Evolutionary conservation across 768 basidiomycete genomes (phyloP).

Genomic region (Candolleomyces aberdarensis): DNA sequence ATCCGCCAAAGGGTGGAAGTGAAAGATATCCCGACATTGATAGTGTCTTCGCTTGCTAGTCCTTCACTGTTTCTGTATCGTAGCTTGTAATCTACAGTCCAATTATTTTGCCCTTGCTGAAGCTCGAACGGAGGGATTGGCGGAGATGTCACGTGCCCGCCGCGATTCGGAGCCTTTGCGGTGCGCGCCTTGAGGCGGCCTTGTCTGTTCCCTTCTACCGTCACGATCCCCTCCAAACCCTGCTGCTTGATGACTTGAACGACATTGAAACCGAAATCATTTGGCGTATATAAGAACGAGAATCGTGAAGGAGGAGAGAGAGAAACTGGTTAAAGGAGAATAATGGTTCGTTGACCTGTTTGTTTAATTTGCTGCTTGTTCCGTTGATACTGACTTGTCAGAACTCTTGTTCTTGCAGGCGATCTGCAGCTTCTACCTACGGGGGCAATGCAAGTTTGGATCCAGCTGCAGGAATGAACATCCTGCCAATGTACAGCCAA

Average conservation of each 20-base stretch:
- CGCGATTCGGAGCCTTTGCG: too few species aligned
- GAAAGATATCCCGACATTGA: neutral
- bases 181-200: too few species aligned
- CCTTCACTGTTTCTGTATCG: neutral
- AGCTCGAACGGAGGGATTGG: too few species aligned
- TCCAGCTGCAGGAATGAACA: conserved; percentile 66
- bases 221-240: neutral
- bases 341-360: neutral
- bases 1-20: conserved; percentile 56
- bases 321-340: neutral
- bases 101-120: too few species aligned
- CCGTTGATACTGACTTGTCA: neutral
- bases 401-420: conserved; percentile 27
- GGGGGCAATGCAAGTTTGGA: conserved; percentile 67
- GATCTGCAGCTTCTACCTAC: conserved; percentile 60
- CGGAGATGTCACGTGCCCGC: too few species aligned
- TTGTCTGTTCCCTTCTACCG: neutral
- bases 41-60: neutral
- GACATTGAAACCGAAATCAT: neutral
- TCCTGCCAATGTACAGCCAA: conserved; percentile 34
- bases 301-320: neutral
- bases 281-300: too few species aligned
- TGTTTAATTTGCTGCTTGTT: neutral
- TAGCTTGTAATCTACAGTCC: neutral
- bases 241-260: neutral